Percentiles rank a stretch among this genome's conserved stretches.
Evolutionary conservation across 169 alveolate species (phyloP).

Genomic region (Plasmodium berghei): DNA sequence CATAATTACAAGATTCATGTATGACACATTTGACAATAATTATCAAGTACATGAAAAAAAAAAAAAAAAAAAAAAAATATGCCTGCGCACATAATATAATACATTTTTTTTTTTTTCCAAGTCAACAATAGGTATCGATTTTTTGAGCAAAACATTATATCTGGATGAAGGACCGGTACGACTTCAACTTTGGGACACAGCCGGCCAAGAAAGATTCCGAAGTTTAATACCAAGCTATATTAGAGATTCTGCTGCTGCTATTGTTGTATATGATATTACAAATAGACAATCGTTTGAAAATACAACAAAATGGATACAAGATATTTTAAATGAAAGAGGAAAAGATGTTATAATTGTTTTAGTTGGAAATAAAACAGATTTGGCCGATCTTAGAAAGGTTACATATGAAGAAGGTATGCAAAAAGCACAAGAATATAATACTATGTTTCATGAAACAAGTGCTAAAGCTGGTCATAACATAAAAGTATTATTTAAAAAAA

Average conservation of each 20-base stretch:
- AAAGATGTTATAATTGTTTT: slow-evolving; percentile 95
- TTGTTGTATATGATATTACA: slow-evolving; percentile 96
- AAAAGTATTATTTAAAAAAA: slow-evolving; percentile 90
- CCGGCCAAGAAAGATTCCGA: slow-evolving; percentile 98
- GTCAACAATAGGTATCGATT: slow-evolving; percentile 98
- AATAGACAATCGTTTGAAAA: slow-evolving; percentile 92
- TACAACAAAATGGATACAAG: slow-evolving; percentile 97
- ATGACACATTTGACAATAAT: slow-evolving; percentile 96
- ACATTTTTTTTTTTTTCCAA: slow-evolving; percentile 8
- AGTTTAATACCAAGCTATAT: slow-evolving; percentile 97
- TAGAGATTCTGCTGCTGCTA: slow-evolving; percentile 97
- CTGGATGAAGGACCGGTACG: slow-evolving; percentile 96
- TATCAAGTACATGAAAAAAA: slow-evolving; percentile 88
- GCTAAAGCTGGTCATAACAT: slow-evolving; percentile 98
- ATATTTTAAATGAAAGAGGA: slow-evolving; percentile 96
- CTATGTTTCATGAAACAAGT: slow-evolving; percentile 96
- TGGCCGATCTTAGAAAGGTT: slow-evolving; percentile 94
- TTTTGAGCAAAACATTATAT: slow-evolving; percentile 95
- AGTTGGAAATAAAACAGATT: slow-evolving; percentile 98
- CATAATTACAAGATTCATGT: slow-evolving; percentile 97
- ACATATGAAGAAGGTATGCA: slow-evolving; percentile 95
- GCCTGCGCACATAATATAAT: background rate
- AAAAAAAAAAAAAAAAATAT: background rate
- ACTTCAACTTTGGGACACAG: slow-evolving; percentile 99
- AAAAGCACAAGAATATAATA: slow-evolving; percentile 93